Evolutionary conservation across 2,329 filamentous ascomycete genomes (phyloP).

Genomic region (Penicillium sp.): DNA sequence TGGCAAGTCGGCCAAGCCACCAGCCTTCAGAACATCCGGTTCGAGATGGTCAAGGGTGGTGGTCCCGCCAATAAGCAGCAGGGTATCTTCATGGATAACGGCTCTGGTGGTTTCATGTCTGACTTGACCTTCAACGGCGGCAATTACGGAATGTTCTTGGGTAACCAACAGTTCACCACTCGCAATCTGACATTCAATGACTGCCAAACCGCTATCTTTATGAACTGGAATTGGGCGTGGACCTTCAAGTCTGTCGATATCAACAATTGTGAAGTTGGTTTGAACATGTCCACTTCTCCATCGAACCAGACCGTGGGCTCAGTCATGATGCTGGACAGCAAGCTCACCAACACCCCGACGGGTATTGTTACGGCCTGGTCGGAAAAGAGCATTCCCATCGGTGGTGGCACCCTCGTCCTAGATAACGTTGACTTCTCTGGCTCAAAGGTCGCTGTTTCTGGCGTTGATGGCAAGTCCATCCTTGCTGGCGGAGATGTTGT

Average conservation of each 20-base stretch:
- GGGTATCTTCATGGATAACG: constrained; percentile 80
- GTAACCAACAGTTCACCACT: constrained; percentile 81
- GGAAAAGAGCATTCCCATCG: constrained; percentile 54
- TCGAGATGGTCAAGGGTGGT: constrained; percentile 67
- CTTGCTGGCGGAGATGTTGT: constrained; percentile 66
- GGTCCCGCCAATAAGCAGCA: constrained; percentile 61
- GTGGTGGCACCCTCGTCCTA: constrained; percentile 75
- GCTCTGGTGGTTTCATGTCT: constrained; percentile 75
- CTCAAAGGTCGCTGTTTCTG: constrained; percentile 61
- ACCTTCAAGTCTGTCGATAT: constrained; percentile 70
- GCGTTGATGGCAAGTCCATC: constrained; percentile 52
- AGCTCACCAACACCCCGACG: constrained; percentile 66
- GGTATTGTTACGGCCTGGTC: constrained; percentile 73
- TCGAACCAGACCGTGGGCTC: constrained; percentile 74
- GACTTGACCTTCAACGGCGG: constrained; percentile 81
- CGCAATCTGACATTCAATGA: constrained; percentile 76
- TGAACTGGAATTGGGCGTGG: constrained; percentile 93
- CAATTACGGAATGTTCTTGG: constrained; percentile 69
- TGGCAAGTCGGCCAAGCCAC: constrained; percentile 84
- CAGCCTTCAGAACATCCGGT: constrained; percentile 71
- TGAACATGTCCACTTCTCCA: constrained; percentile 68
- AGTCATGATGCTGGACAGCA: constrained; percentile 74
- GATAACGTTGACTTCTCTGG: constrained; percentile 84
- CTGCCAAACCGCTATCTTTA: constrained; percentile 75
- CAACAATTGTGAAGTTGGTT: constrained; percentile 66